Evolutionary conservation across 2,329 filamentous ascomycete genomes (phyloP).

Genomic region (Ceratocystis ficicola): DNA sequence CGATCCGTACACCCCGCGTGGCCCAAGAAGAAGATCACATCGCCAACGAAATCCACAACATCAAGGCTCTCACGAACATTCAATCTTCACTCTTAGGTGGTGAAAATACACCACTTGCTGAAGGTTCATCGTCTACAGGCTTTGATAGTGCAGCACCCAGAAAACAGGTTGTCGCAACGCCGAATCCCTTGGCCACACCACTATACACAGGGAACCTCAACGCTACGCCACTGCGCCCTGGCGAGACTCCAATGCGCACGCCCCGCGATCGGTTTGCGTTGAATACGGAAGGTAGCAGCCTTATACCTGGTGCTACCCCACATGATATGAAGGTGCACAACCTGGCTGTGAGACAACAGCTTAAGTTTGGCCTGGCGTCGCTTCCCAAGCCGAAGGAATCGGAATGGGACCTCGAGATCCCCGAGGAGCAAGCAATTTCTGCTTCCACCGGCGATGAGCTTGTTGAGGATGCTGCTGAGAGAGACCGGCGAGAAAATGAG

Average conservation of each 20-base stretch:
- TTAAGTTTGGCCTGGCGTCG: conserved; percentile 63
- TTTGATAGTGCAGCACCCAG: conserved; percentile 76
- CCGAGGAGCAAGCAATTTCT: conserved; percentile 61
- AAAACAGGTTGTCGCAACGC: conserved; percentile 72
- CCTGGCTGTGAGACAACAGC: conserved; percentile 51
- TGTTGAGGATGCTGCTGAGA: conserved; percentile 53
- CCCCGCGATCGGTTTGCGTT: conserved; percentile 78
- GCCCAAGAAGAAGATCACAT: conserved; percentile 90
- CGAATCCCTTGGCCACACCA: conserved; percentile 89
- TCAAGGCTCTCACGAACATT: conserved; percentile 79
- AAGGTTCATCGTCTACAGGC: conserved; percentile 70
- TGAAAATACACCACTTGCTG: conserved; percentile 80
- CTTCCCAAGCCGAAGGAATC: conserved; percentile 86
- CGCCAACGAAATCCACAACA: conserved; percentile 92
- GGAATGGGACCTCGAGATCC: conserved; percentile 87
- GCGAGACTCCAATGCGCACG: conserved; percentile 75
- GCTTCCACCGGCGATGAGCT: conserved; percentile 37
- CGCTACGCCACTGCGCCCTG: conserved; percentile 56
- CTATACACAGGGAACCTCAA: conserved; percentile 49
- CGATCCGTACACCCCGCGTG: conserved; percentile 83
- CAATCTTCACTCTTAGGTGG: conserved; percentile 87
- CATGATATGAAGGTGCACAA: conserved; percentile 63
- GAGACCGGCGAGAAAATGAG: conserved; percentile 66
- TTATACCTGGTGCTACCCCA: conserved; percentile 58
- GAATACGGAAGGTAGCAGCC: conserved; percentile 58